These are phyloP conservation scores for Hippophae tibetana DNA, from an alignment of 306 rosid species.

Conservation along the genomic window DNA sequence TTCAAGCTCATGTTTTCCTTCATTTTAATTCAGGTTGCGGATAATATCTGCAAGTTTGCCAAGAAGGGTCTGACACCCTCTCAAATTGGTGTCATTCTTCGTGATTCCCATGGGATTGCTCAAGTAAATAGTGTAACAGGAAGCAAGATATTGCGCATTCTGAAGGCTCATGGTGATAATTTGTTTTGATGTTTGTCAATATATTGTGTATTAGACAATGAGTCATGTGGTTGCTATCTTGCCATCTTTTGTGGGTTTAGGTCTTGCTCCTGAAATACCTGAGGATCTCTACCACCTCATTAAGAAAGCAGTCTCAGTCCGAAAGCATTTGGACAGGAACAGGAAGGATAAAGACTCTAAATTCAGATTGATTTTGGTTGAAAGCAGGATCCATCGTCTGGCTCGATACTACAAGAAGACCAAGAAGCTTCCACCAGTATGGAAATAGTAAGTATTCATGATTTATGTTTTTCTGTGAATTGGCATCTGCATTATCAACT, in stretches of 20 bases:
- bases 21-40: constrained; percentile 43
- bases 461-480: background rate
- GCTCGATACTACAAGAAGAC: constrained; percentile 87
- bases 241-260: constrained; percentile 18
- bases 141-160: constrained; percentile 63
- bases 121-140: constrained; percentile 68
- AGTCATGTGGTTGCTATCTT: background rate
- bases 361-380: constrained; percentile 78
- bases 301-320: constrained; percentile 73
- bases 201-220: background rate
- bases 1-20: background rate
- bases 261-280: constrained; percentile 84
- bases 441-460: constrained; percentile 60
- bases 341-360: constrained; percentile 87
- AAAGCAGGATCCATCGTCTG: constrained; percentile 84
- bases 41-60: constrained; percentile 76
- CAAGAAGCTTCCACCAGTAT: constrained; percentile 86
- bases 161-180: constrained; percentile 65
- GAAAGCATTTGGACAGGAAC: constrained; percentile 89
- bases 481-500: background rate
- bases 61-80: constrained; percentile 90
- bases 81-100: constrained; percentile 91
- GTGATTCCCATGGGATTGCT: constrained; percentile 78
- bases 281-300: constrained; percentile 92
- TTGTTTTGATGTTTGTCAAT: background rate